These are phyloP conservation scores for Candida glaebosa DNA, from an alignment of 805 yeast genomes.

Conservation along the genomic window DNA sequence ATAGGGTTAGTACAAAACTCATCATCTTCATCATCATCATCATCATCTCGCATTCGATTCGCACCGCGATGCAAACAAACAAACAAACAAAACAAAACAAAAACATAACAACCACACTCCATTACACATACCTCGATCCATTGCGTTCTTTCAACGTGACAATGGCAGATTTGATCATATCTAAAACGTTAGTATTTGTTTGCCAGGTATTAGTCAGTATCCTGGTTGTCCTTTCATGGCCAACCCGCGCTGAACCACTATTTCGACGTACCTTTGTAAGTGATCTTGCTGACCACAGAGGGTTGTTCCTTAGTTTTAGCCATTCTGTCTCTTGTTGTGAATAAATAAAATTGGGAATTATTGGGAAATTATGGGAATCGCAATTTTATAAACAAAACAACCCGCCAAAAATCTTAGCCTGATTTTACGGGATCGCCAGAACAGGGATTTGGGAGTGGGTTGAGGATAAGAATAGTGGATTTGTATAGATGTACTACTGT, in stretches of 20 bases:
- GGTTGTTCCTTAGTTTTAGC: conserved; percentile 22
- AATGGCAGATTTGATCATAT: conserved; percentile 67
- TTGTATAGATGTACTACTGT: background rate
- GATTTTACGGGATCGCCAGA: background rate
- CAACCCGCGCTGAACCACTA: no score
- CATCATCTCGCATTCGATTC: no score
- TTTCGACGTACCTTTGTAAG: conserved; percentile 51
- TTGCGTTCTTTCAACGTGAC: conserved; percentile 71
- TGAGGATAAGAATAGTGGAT: background rate
- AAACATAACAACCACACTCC: no score
- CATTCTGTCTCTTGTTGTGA: conserved; percentile 17
- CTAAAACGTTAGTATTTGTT: conserved; percentile 32
- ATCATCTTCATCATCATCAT: background rate
- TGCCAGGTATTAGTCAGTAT: no score
- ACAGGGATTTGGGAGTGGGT: background rate
- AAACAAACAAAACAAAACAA: background rate
- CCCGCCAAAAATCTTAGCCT: background rate
- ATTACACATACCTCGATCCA: conserved; percentile 62
- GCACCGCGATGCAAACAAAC: background rate
- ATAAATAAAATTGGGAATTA: background rate
- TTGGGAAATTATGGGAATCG: background rate
- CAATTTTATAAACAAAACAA: conserved; percentile 2
- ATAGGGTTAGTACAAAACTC: conserved; percentile 13
- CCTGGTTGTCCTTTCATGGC: no score
- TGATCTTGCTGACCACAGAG: conserved; percentile 30